phyloP scores from a whole-genome alignment of 805 yeast genomes.

The Candida insectorum region DNA sequence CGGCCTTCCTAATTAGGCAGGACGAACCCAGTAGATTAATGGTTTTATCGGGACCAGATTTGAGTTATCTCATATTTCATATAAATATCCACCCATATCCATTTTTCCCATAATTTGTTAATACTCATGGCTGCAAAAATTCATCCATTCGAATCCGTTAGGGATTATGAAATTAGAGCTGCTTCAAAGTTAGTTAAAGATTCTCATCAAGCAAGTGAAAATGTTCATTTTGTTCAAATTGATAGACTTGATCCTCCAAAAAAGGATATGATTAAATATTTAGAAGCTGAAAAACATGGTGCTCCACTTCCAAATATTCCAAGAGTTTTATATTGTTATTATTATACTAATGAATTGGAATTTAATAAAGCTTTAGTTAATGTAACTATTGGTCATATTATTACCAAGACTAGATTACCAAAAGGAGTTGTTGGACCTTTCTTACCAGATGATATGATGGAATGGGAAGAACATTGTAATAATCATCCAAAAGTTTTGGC shows the following conservation, averaged over 20 bases:
- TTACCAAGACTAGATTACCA: conserved; percentile 53
- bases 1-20: conserved; percentile 7
- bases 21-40: conserved; percentile 2
- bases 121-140: conserved; percentile 14
- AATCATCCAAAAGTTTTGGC: conserved; percentile 57
- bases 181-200: conserved; percentile 62
- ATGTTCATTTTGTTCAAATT: conserved; percentile 61
- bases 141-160: conserved; percentile 61
- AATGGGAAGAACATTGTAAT: conserved; percentile 48
- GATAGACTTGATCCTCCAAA: conserved; percentile 81
- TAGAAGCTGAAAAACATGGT: conserved; percentile 60
- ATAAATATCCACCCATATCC: no score
- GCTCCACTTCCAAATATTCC: conserved; percentile 54
- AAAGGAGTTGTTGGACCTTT: conserved; percentile 69
- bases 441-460: conserved; percentile 59
- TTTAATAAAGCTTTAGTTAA: conserved; percentile 74
- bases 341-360: conserved; percentile 50
- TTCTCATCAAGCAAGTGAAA: conserved; percentile 46
- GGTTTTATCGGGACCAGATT: no score
- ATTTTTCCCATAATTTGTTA: no score
- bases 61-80: no score
- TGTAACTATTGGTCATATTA: conserved; percentile 57
- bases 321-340: conserved; percentile 66
- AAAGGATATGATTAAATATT: conserved; percentile 60
- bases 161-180: conserved; percentile 55